Percentiles rank a stretch among this genome's conserved stretches.
Conservation (phyloP, 768 basidiomycete genomes). For the Leccinellum rugosiceps region DNA sequence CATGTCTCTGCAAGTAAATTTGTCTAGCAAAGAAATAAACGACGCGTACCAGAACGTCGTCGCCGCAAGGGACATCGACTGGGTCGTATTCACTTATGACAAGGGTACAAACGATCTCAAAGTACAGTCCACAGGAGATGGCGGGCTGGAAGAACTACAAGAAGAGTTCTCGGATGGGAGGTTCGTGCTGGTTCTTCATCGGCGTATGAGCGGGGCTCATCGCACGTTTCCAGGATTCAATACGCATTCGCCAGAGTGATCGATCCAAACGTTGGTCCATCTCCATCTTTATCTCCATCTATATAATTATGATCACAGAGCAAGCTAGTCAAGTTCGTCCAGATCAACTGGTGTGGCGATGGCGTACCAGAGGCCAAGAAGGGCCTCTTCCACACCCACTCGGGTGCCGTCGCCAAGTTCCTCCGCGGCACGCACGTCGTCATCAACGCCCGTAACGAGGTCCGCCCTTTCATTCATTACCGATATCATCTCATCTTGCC, state of each 20-base stretch:
- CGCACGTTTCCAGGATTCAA: slow-evolving; percentile 63
- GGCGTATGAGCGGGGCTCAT: slow-evolving; percentile 1
- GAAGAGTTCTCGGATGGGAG: slow-evolving; percentile 95
- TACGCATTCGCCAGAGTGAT: slow-evolving; percentile 86
- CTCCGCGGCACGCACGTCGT: slow-evolving; percentile 84
- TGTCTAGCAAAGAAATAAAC: slow-evolving; percentile 67
- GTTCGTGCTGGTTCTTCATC: slow-evolving; percentile 38
- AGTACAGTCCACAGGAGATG: slow-evolving; percentile 79
- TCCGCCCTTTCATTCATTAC: slow-evolving; percentile 29
- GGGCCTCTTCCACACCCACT: slow-evolving; percentile 88
- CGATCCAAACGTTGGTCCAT: slow-evolving; percentile 70
- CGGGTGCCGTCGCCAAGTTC: slow-evolving; percentile 73
- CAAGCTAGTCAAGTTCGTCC: slow-evolving; percentile 85
- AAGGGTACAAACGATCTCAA: slow-evolving; percentile 83
- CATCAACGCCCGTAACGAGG: slow-evolving; percentile 84
- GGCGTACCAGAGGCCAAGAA: slow-evolving; percentile 92
- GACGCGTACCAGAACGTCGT: slow-evolving; percentile 76
- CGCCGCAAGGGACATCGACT: slow-evolving; percentile 64
- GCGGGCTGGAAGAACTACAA: slow-evolving; percentile 86
- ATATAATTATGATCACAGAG: slow-evolving; percentile 42
- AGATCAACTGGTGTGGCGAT: slow-evolving; percentile 97
- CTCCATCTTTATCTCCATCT: neutral
- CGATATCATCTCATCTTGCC: neutral
- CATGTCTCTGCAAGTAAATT: slow-evolving; percentile 81
- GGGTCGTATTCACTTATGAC: slow-evolving; percentile 79